Evolutionary conservation across 768 basidiomycete genomes (phyloP).

Genomic region (Polyporus arcularius): DNA sequence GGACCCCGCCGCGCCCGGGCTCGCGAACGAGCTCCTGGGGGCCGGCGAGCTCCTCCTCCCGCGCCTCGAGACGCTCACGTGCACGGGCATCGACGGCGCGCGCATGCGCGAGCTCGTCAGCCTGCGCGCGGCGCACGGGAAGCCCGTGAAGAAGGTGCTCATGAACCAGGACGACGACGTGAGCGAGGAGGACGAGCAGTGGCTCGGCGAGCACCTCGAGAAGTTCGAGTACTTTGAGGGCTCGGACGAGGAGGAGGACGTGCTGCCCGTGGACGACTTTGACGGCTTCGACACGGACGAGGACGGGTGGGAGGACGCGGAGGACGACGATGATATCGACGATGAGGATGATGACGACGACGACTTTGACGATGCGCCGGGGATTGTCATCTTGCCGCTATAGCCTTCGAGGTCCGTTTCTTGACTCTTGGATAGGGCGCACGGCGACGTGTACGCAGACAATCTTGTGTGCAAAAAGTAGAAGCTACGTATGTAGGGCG

Average conservation of each 20-base stretch:
- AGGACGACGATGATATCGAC: slow-evolving; percentile 13
- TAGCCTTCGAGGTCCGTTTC: background rate
- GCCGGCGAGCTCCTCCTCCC: slow-evolving; percentile 43
- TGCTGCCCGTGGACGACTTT: slow-evolving; percentile 32
- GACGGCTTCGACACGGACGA: slow-evolving; percentile 21
- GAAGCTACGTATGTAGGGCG: background rate
- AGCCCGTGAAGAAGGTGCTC: slow-evolving; percentile 45
- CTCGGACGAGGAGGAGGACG: slow-evolving; percentile 52
- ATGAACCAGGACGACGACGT: slow-evolving; percentile 50
- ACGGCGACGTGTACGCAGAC: no score
- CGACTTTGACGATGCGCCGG: slow-evolving; percentile 9
- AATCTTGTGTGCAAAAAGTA: background rate
- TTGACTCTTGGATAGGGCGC: no score
- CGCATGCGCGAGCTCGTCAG: slow-evolving; percentile 48
- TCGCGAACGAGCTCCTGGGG: slow-evolving; percentile 4
- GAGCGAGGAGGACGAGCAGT: slow-evolving; percentile 43
- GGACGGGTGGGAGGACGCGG: slow-evolving; percentile 21
- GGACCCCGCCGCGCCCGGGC: slow-evolving; percentile 12
- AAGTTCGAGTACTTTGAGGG: slow-evolving; percentile 55
- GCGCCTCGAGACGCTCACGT: slow-evolving; percentile 48
- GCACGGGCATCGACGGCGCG: slow-evolving; percentile 44
- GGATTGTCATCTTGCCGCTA: slow-evolving; percentile 9
- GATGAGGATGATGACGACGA: slow-evolving; percentile 18
- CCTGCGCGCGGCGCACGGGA: slow-evolving; percentile 41
- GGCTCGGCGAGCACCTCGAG: slow-evolving; percentile 51